Base-by-base conservation (phyloP, 2,329 filamentous ascomycete species). In the Magnaporthiopsis rhizophila region DNA sequence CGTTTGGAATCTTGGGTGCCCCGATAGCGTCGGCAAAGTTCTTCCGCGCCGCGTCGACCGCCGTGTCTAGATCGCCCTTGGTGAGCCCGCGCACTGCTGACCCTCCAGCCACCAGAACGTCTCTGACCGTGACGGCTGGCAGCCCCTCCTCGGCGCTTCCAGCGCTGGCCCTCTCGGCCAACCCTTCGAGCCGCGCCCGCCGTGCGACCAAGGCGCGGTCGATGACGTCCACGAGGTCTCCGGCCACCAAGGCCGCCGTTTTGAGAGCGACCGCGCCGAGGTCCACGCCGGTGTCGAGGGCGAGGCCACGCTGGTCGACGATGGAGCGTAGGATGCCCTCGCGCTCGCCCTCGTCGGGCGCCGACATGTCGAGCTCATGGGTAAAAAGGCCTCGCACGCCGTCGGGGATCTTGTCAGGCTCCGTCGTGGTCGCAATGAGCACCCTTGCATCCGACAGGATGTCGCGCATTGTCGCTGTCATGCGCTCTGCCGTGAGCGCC, bases 11-110 rank as follows among this genome's bases (percentile, higher is more conserved):
- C 82, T 98, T 98, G 2, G 95, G 95, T 6, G 95, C 95, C 30
- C 95, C 95, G 68, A 99, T 99, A 0, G 94, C 89, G 74, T 98
- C 95, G 7, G 95, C 94, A 74, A 99, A 99, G 76, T 97, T 98
- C 82, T 97, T 97, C 64, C 95, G 88, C 1, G 95, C 95, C 7
- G 93, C 92, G 66, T 98, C 94, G 3, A 99, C 94, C 0, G 95
- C 95, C n/a, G 88, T 79, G 64, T 97, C 92, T 68, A 98, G 94
- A 75, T 99, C 95, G 2, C 83, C 81, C 69, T 90, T 90, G 0
- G 88, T 93, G 13, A 99, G 82, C 63, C 90, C 91, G 34, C 87
- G 87, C 6, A 90, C 90, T 12, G 88, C 83, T 57, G 91, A 84
- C 0, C 95, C 95, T 36, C 95, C 95, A 1, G 95, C 88, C 11